Percentiles rank a stretch among this genome's conserved stretches.
phyloP scores from a whole-genome alignment of 1,284 basidiomycete genomes.

The Tilletia setariae region DNA sequence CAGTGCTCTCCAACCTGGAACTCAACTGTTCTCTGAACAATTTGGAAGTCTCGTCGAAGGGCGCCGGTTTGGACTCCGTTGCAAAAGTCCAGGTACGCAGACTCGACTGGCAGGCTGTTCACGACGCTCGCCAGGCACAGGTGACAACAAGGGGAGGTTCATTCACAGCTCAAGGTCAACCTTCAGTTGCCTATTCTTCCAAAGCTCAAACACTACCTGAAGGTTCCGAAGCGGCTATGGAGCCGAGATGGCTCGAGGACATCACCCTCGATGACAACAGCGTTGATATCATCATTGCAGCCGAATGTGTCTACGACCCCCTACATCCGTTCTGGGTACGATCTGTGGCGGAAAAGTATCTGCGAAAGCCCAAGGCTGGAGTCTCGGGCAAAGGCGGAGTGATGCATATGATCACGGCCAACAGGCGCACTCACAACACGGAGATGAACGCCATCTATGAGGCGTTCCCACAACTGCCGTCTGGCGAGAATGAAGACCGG shows the following conservation, averaged over 20 bases:
- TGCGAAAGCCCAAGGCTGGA: constrained; percentile 8
- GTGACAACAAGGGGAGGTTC: not conserved
- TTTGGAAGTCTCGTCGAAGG: not conserved
- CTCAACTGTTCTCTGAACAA: constrained; percentile 33
- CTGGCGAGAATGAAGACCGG: not conserved
- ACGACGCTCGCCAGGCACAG: constrained; percentile 17
- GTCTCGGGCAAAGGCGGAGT: not conserved
- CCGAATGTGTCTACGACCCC: constrained; percentile 49
- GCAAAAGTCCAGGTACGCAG: constrained; percentile 21
- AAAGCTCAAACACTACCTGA: constrained; percentile 37
- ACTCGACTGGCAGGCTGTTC: constrained; percentile 45
- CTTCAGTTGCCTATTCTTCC: constrained; percentile 5
- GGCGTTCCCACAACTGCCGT: constrained; percentile 23
- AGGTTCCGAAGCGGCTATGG: constrained; percentile 13
- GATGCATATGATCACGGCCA: constrained; percentile 41
- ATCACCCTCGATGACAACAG: not conserved
- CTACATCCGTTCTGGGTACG: constrained; percentile 43
- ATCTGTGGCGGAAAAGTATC: constrained; percentile 35
- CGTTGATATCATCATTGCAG: constrained; percentile 42
- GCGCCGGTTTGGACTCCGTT: not conserved
- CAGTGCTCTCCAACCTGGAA: constrained; percentile 38
- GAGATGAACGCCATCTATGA: constrained; percentile 42
- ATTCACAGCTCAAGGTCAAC: not conserved
- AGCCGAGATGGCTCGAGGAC: not conserved
- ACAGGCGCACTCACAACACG: constrained; percentile 35